A percentile compares a stretch with the other conserved stretches of the same genome.
Evolutionary conservation across 2,329 filamentous ascomycete species (phyloP).

Genomic region (Huntiella omanensis): DNA sequence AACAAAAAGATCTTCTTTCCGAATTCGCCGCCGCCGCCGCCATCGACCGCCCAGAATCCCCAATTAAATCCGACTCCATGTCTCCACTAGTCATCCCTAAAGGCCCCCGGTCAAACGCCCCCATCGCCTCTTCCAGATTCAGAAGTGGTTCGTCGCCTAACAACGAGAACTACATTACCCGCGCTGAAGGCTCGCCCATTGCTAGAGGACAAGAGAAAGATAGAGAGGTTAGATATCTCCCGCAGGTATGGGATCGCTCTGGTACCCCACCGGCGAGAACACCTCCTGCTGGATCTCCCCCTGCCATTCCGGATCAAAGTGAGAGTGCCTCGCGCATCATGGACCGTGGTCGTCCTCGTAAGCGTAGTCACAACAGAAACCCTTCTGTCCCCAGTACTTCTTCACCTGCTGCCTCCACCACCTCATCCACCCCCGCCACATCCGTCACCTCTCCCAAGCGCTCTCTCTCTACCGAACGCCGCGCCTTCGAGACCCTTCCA

Average conservation of each 20-base stretch:
- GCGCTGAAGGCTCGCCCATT: constrained; percentile 3
- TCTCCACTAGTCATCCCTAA: constrained; percentile 9
- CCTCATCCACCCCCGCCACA: constrained; percentile 15
- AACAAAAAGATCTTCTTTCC: constrained; percentile 17
- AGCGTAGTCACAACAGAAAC: constrained; percentile 26
- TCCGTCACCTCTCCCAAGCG: constrained; percentile 22
- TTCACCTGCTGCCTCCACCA: constrained; percentile 11
- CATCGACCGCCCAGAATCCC: constrained; percentile 3
- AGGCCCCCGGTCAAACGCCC: background rate
- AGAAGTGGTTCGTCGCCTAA: constrained; percentile 6
- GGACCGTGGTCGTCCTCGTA: constrained; percentile 42
- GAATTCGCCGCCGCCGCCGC: constrained; percentile 1
- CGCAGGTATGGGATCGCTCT: constrained; percentile 1
- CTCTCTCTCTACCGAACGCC: constrained; percentile 32
- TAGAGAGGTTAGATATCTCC: background rate
- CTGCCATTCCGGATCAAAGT: constrained; percentile 22
- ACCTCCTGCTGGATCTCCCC: constrained; percentile 2
- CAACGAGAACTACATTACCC: constrained; percentile 3
- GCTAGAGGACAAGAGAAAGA: background rate
- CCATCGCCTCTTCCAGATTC: constrained; percentile 7
- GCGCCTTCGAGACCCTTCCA: constrained; percentile 42
- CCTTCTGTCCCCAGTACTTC: constrained; percentile 16
- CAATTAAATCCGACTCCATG: constrained; percentile 2
- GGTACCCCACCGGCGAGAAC: constrained; percentile 1
- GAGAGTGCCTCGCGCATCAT: constrained; percentile 41